A percentile compares a stretch with the other conserved stretches of the same genome.
Conservation (phyloP, 2,329 filamentous ascomycete genomes). For the Neophaeococcomyces mojaviensis region DNA sequence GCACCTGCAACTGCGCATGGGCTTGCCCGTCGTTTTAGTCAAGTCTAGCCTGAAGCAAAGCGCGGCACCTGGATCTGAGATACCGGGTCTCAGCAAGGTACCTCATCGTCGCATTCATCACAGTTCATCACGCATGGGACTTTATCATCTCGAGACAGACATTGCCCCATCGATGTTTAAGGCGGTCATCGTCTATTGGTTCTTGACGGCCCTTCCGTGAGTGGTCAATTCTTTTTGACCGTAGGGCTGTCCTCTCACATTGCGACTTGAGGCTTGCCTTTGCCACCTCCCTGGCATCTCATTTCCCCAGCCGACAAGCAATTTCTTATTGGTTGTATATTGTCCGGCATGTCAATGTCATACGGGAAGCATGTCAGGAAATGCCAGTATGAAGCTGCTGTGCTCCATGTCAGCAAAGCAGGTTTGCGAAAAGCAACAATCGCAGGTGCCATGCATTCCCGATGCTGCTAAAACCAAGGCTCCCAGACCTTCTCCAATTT, state of each 20-base stretch:
- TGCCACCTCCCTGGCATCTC: neutral
- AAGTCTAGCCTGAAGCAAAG: no score
- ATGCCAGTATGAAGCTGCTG: no score
- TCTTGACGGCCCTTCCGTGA: neutral
- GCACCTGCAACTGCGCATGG: neutral
- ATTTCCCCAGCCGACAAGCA: neutral
- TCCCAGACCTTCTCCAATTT: no score
- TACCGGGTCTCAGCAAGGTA: neutral
- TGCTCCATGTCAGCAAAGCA: no score
- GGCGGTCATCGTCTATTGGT: slow-evolving; percentile 5
- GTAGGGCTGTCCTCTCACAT: slow-evolving; percentile 3
- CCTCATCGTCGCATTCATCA: neutral
- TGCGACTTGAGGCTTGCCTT: neutral
- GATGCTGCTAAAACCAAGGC: no score
- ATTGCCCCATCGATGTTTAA: neutral
- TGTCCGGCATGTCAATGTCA: neutral
- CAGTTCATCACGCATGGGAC: neutral
- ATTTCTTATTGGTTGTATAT: neutral
- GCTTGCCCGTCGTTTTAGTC: neutral
- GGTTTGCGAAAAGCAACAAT: no score
- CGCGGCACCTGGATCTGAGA: no score
- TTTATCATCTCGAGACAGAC: neutral
- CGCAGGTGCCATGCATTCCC: no score
- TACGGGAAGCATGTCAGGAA: no score
- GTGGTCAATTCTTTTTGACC: slow-evolving; percentile 1